These are phyloP conservation scores for Solanum corneliomulleri DNA, from an alignment of 257 asterid species.

Conservation along the genomic window DNA sequence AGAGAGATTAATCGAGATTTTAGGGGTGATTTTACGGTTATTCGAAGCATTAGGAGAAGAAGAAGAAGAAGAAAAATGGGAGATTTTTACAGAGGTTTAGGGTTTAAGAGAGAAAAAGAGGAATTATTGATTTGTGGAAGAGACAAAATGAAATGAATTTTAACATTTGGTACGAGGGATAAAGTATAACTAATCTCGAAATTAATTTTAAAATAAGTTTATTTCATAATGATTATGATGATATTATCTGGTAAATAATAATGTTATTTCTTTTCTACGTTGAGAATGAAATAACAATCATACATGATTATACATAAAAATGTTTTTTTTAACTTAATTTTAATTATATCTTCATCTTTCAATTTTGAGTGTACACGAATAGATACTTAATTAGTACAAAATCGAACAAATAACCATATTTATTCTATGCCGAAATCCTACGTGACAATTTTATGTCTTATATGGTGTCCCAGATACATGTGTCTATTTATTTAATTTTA, in stretches of 20 bases:
- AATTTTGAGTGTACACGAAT: background rate
- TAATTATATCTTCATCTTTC: no score
- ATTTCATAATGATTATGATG: no score
- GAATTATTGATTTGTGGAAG: background rate
- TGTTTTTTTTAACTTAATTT: no score
- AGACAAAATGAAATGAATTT: background rate
- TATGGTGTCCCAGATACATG: background rate
- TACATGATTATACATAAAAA: background rate
- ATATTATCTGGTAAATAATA: no score
- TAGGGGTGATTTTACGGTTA: constrained; percentile 23
- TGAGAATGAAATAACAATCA: background rate
- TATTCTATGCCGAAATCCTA: background rate
- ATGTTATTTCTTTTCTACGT: background rate
- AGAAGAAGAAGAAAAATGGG: background rate
- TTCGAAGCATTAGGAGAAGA: constrained; percentile 17
- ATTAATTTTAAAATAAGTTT: no score
- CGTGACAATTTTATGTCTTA: background rate
- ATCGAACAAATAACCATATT: background rate
- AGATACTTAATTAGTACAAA: no score
- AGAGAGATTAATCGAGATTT: constrained; percentile 10
- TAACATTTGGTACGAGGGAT: no score
- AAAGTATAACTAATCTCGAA: no score
- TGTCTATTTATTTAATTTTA: background rate
- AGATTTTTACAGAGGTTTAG: constrained; percentile 12
- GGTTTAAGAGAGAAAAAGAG: constrained; percentile 20